A percentile compares a stretch with the other conserved stretches of the same genome.
Conservation (phyloP, 495 filamentous ascomycete genomes). For the Polyplosphaeria fusca region DNA sequence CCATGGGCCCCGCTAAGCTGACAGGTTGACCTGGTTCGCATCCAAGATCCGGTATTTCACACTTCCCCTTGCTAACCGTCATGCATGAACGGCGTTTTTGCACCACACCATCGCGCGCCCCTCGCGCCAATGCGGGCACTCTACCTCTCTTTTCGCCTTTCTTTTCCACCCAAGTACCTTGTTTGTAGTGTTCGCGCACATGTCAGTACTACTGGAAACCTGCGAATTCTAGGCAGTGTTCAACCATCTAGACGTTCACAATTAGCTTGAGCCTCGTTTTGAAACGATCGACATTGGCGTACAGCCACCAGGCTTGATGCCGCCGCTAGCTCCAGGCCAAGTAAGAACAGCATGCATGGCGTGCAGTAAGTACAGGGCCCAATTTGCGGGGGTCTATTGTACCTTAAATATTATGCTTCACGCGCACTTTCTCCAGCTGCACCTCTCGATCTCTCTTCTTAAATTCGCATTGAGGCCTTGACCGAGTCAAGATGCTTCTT, state of each 20-base stretch:
- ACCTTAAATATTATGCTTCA: background rate
- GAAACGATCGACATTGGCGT: conserved; percentile 21
- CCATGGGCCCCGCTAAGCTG: no score
- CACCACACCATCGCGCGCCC: background rate
- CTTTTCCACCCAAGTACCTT: background rate
- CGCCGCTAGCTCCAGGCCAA: conserved; percentile 14
- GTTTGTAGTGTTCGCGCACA: no score
- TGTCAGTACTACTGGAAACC: no score
- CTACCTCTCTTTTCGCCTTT: background rate
- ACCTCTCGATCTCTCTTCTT: no score
- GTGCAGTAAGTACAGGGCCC: background rate
- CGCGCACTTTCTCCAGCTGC: background rate
- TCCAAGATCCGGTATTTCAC: conserved; percentile 9
- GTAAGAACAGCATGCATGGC: conserved; percentile 9
- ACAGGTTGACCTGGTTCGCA: no score
- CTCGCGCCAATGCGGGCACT: background rate
- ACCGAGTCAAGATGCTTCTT: background rate
- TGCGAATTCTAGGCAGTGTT: no score
- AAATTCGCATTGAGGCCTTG: no score
- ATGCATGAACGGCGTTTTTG: conserved; percentile 13
- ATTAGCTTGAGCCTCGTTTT: background rate
- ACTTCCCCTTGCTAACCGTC: background rate
- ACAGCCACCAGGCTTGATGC: conserved; percentile 26
- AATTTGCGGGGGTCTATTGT: background rate
- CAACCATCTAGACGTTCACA: no score